A percentile compares a stretch with the other conserved stretches of the same genome.
Conservation (phyloP, 768 basidiomycete genomes). For the Termitomyces sp. region DNA sequence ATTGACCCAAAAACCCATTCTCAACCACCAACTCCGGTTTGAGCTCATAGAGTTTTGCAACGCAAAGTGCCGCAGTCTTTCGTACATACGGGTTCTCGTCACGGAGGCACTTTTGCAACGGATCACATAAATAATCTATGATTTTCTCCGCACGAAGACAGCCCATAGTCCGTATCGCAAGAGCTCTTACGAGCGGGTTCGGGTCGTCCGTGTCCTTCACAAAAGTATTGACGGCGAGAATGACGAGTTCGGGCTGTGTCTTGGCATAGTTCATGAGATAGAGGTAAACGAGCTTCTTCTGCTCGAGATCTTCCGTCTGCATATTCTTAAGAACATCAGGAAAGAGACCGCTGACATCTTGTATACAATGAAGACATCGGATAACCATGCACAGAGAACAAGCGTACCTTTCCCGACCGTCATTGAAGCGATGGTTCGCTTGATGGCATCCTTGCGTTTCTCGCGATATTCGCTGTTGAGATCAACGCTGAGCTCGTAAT, state of each 20-base stretch:
- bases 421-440: constrained; percentile 96
- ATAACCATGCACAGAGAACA: background rate
- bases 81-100: constrained; percentile 99
- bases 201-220: constrained; percentile 97
- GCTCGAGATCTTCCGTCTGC: constrained; percentile 99
- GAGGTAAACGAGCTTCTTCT: constrained; percentile 99
- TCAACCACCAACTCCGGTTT: constrained; percentile 95
- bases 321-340: constrained; percentile 99
- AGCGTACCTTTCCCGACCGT: constrained; percentile 92
- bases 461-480: constrained; percentile 96
- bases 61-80: constrained; percentile 95
- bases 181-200: constrained; percentile 93
- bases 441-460: constrained; percentile 97
- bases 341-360: constrained; percentile 91
- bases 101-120: constrained; percentile 83
- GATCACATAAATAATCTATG: constrained; percentile 97
- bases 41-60: constrained; percentile 96
- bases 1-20: constrained; percentile 85
- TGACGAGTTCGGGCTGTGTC: constrained; percentile 97
- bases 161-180: constrained; percentile 98
- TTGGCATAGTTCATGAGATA: constrained; percentile 99
- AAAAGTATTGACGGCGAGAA: constrained; percentile 98
- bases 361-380: constrained; percentile 5
- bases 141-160: constrained; percentile 97
- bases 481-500: constrained; percentile 95